Base-by-base conservation (phyloP, 352 stramenopile species). In the Globisporangium irregulare region DNA sequence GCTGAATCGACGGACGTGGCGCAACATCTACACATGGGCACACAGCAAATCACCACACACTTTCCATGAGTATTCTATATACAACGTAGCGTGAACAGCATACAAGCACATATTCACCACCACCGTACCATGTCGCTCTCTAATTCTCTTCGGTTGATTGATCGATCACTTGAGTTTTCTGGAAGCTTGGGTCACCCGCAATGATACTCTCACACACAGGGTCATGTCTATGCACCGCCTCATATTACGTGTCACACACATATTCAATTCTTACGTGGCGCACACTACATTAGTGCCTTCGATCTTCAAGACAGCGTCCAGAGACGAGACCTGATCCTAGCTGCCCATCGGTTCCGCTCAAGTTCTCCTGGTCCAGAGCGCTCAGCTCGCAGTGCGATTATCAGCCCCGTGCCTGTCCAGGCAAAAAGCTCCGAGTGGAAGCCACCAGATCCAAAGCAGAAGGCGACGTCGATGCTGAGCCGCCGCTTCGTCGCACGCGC, bases 1-100 rank as follows among this genome's bases (percentile, higher is more conserved):
- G 73, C 83, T 92, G 61, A 92, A 81, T 62, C 76, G 82, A 18
- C 82, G 82, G 32, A 78, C 64, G 22, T 79, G 68, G 50, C 75
- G 76, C 18, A 77, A 56, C 62, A 78, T 68, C 43, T 64, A 20
- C 6, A 27, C 4, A 15, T 34, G 43, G 4, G 5, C 0, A 43
- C 51, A 8, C 5, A n/a, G 25, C 14, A 60, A 2, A 50, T 32
- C 4, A 32, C 4, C 38, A 22, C n/a, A 43, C 10, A 60, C 32
- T 14, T 38, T 53, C 5, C 27, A 27, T 50, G 14, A 50, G 15
- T 4, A 50, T 50, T 8, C 18, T 1, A 50, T 50, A 8, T 6
- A 20, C 43, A 24, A 4, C 43, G 43, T 20, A 46, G 38, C 43
- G 15, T 22, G 43, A 24, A 10, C 18, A 24, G 1, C 14, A 20